phyloP scores from a whole-genome alignment of 2,329 filamentous ascomycete species.

The Fusarium circinatum region DNA sequence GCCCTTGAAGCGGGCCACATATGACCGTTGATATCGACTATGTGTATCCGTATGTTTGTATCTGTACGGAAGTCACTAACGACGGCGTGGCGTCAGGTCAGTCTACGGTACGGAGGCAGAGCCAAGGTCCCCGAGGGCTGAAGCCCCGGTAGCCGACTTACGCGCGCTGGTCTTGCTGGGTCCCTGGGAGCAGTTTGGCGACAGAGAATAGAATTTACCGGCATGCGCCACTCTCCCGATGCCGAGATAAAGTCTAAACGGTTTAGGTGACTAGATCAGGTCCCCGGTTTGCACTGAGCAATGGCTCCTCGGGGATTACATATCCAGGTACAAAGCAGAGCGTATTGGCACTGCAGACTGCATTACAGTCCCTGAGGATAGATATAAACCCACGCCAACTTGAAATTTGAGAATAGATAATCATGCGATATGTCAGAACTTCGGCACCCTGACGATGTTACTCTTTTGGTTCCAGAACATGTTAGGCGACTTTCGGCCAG shows the following conservation, averaged over 20 bases:
- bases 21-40: not conserved
- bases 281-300: not conserved
- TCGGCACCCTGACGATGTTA: not conserved
- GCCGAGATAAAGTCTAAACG: not conserved
- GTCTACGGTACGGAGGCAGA: not conserved
- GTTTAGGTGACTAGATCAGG: not conserved
- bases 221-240: not conserved
- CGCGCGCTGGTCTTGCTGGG: not conserved
- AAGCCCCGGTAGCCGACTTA: not conserved
- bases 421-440: rapidly evolving
- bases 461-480: not conserved
- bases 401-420: not conserved
- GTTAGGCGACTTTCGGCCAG: not conserved
- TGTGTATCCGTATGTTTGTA: not conserved
- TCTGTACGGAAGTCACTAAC: not conserved
- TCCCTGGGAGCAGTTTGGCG: not conserved
- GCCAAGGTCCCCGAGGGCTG: not conserved
- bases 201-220: not conserved
- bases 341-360: not conserved
- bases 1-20: not conserved
- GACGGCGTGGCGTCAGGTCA: not conserved
- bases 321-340: not conserved
- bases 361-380: not conserved
- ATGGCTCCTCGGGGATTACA: rapidly evolving
- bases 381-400: not conserved